A percentile compares a stretch with the other conserved stretches of the same genome.
Conservation (phyloP, 352 stramenopile species). For the Poterioochromonas sp. region DNA sequence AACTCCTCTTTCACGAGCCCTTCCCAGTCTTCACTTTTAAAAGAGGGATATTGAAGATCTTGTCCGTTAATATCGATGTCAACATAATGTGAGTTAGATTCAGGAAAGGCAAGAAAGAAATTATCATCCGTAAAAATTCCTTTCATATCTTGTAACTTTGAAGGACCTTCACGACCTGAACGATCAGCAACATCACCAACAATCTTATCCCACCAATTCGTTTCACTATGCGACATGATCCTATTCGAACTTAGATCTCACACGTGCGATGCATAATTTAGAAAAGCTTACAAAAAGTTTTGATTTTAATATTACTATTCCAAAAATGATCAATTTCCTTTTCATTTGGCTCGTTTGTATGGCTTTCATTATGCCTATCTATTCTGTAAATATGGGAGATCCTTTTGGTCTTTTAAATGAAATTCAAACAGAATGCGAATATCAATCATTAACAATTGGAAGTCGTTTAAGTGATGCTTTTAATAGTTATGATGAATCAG, state of each 20-base stretch:
- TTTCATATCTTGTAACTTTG: too few species aligned
- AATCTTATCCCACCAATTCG: too few species aligned
- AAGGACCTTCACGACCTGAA: too few species aligned
- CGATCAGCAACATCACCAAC: too few species aligned
- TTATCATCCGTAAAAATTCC: not conserved
- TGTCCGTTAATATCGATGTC: not conserved
- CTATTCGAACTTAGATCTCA: too few species aligned
- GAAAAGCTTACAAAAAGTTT: too few species aligned
- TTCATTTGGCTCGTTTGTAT: too few species aligned
- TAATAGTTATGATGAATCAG: constrained; percentile 19
- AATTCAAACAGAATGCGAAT: constrained; percentile 28
- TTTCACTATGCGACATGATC: too few species aligned
- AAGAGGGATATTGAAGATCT: not conserved
- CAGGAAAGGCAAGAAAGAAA: not conserved
- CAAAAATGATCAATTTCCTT: too few species aligned
- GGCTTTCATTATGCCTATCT: too few species aligned
- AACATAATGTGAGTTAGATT: not conserved
- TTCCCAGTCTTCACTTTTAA: not conserved
- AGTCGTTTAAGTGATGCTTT: constrained; percentile 8
- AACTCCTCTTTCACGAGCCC: not conserved
- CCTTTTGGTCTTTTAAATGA: not conserved
- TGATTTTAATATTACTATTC: too few species aligned
- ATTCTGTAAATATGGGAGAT: not conserved
- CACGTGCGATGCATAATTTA: too few species aligned
- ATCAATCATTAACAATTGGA: not conserved